Conservation (phyloP, 192 early-diverging fungal species). For the Coemansia sp. region DNA sequence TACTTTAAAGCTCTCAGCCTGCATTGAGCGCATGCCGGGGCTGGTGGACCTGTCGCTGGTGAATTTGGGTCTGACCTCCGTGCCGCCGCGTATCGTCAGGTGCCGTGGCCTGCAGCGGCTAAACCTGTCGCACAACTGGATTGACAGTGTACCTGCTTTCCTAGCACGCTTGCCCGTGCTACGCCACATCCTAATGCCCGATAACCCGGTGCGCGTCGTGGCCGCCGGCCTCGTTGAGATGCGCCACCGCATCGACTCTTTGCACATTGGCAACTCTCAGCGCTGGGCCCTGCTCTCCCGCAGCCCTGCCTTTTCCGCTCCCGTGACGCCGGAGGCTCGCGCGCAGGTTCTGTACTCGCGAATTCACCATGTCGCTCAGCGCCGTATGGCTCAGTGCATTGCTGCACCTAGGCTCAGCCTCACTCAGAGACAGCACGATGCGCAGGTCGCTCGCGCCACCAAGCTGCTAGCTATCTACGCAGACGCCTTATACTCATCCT, state of each 20-base stretch:
- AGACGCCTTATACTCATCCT: slow-evolving; percentile 33
- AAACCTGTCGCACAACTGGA: slow-evolving; percentile 58
- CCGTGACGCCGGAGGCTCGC: slow-evolving; percentile 19
- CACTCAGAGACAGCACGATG: slow-evolving; percentile 50
- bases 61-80: slow-evolving; percentile 41
- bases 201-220: slow-evolving; percentile 43
- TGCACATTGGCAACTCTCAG: slow-evolving; percentile 31
- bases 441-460: slow-evolving; percentile 40
- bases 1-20: slow-evolving; percentile 29
- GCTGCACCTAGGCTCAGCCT: slow-evolving; percentile 31
- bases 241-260: slow-evolving; percentile 41
- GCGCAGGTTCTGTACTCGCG: slow-evolving; percentile 26
- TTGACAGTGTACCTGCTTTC: slow-evolving; percentile 39
- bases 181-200: slow-evolving; percentile 38
- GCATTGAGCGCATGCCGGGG: slow-evolving; percentile 26
- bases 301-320: background rate
- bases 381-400: slow-evolving; percentile 44
- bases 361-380: slow-evolving; percentile 32
- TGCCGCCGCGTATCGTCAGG: slow-evolving; percentile 21
- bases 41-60: slow-evolving; percentile 40
- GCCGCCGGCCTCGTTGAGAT: slow-evolving; percentile 52
- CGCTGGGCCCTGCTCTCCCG: slow-evolving; percentile 41
- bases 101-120: slow-evolving; percentile 42
- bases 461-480: slow-evolving; percentile 36
- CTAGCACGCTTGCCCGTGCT: slow-evolving; percentile 33